Evolutionary conservation across 805 yeast species (phyloP).

Genomic region (Candida maltosa): DNA sequence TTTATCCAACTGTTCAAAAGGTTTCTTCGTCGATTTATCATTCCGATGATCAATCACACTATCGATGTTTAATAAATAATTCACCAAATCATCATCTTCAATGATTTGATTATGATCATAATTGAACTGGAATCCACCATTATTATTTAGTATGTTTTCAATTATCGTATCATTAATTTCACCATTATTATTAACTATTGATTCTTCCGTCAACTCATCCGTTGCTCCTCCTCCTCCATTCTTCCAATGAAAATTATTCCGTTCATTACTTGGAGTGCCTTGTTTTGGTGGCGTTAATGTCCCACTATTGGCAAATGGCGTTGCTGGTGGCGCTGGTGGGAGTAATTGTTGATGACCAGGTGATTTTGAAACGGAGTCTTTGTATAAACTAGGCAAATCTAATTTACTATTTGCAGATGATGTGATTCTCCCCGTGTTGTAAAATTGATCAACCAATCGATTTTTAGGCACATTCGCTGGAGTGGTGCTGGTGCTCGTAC

Average conservation of each 20-base stretch:
- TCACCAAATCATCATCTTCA: conserved; percentile 24
- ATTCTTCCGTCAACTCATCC: conserved; percentile 1
- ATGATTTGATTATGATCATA: conserved; percentile 9
- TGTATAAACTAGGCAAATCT: background rate
- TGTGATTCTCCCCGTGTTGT: conserved; percentile 11
- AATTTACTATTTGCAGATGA: background rate
- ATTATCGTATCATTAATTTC: background rate
- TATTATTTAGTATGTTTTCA: conserved; percentile 11
- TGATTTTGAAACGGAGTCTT: no score
- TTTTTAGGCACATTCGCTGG: conserved; percentile 13
- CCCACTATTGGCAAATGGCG: no score
- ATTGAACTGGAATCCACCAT: conserved; percentile 19
- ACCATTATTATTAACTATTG: background rate
- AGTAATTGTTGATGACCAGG: conserved; percentile 1
- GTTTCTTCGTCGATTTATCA: conserved; percentile 8
- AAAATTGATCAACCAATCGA: conserved; percentile 41
- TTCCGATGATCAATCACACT: conserved; percentile 14
- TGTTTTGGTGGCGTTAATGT: no score
- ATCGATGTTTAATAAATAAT: conserved; percentile 27
- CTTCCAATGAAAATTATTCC: no score
- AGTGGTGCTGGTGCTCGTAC: background rate
- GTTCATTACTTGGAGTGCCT: no score
- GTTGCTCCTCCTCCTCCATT: no score
- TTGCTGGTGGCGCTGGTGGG: no score
- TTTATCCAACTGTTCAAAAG: conserved; percentile 6